Evolutionary conservation across 1,284 basidiomycete genomes (phyloP).

Genomic region (Ceratobasidium papillatum): DNA sequence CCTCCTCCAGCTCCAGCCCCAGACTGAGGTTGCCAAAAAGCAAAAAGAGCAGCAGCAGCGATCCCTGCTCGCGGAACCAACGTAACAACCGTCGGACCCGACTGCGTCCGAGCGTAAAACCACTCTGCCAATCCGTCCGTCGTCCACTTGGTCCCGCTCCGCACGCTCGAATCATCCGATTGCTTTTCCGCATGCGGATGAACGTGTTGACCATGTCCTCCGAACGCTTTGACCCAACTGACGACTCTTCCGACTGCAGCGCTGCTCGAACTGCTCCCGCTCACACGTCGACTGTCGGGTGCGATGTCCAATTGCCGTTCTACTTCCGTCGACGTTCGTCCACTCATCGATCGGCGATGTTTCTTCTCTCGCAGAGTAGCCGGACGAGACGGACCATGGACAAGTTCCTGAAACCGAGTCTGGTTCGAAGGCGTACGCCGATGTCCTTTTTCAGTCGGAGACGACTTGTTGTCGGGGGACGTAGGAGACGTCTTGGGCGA

Average conservation of each 20-base stretch:
- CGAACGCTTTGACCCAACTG: conserved; percentile 11
- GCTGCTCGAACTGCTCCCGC: not conserved
- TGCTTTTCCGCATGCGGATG: conserved; percentile 10
- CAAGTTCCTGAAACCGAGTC: conserved; percentile 37
- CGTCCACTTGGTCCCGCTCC: conserved; percentile 44
- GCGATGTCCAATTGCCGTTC: conserved; percentile 47
- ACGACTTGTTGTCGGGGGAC: not conserved
- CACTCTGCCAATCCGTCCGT: conserved; percentile 65
- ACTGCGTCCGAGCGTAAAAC: conserved; percentile 80
- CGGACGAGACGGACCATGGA: conserved; percentile 19
- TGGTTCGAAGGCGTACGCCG: conserved; percentile 15
- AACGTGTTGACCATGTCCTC: not conserved
- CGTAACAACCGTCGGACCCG: conserved; percentile 75
- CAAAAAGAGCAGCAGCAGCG: conserved; percentile 70
- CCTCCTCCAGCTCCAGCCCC: conserved; percentile 61
- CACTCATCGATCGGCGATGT: conserved; percentile 1
- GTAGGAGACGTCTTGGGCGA: not conserved
- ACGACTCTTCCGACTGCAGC: conserved; percentile 12
- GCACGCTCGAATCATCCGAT: not conserved
- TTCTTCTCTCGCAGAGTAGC: not conserved
- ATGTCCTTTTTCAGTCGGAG: not conserved
- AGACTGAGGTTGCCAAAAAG: conserved; percentile 64
- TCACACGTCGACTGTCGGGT: conserved; percentile 1
- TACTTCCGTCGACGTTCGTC: conserved; percentile 28
- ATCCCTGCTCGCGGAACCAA: conserved; percentile 83